Conservation (phyloP, 345 rosid species). For the Populus simonii region DNA sequence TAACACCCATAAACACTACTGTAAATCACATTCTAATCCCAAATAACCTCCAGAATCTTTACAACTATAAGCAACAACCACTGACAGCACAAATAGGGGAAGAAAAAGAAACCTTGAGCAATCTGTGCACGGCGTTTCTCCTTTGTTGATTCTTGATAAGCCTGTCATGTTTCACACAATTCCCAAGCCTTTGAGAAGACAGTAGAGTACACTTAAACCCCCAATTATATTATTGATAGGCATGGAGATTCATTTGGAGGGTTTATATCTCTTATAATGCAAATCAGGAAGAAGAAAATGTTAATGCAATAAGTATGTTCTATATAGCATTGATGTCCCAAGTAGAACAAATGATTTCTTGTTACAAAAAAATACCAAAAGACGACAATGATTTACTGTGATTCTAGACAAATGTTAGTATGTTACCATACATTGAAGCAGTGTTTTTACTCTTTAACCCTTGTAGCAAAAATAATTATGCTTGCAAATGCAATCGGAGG, state of each 20-base stretch:
- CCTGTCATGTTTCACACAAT: constrained; percentile 39
- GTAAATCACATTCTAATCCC: no score
- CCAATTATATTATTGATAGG: neutral
- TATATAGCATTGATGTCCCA: neutral
- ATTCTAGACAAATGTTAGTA: no score
- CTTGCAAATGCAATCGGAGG: no score
- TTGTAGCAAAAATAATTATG: no score
- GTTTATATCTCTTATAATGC: neutral
- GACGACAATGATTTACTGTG: no score
- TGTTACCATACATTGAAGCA: no score
- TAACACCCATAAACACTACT: no score
- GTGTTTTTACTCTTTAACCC: no score
- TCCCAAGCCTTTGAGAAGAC: neutral
- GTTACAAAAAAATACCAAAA: no score
- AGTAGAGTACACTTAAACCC: neutral
- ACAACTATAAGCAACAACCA: neutral
- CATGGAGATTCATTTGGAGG: neutral
- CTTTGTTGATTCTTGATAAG: constrained; percentile 89
- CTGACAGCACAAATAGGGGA: neutral
- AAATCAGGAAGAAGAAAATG: neutral
- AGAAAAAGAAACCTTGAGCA: constrained; percentile 71
- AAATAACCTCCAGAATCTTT: neutral
- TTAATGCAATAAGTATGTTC: neutral
- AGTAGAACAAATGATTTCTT: no score
- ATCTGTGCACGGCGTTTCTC: constrained; percentile 89